Evolutionary conservation across 2,329 filamentous ascomycete genomes (phyloP), one percentile per base, ranked within the genome.

Genomic region (Salinomyces thailandicus): DNA sequence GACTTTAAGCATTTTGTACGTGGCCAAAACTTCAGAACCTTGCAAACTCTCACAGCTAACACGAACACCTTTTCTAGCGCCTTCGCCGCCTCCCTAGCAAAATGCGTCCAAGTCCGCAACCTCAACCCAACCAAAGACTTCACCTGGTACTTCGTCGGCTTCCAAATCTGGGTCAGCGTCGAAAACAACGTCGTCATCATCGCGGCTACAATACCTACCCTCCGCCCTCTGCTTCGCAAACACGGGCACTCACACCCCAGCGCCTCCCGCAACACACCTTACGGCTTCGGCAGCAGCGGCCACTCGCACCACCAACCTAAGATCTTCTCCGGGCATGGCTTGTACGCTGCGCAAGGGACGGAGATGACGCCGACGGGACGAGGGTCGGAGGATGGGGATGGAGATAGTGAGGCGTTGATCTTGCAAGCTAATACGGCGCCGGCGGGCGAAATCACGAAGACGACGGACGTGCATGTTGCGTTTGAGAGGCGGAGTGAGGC

Each of bases 181-280:
- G 44, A 47, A 32, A 43, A 33, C 32, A 39, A 40, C 20, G 36
- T 36, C n/a, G 42, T 47, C 5, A 37, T 42, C 19, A 36, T 45
- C 24, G 39, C 38, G 4, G 44, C 38, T 15, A 39, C 42, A 12
- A 34, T 45, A 0, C 35, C 44, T 5, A 35, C 39, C 9, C 35
- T 45, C 11, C 34, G 37, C 12, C 41, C 42, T 5, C 34, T 46
- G 4, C 33, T 42, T 7, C 30, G 30, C 9, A 30, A 30, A 11
- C 13, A 6, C 27, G 27, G 27, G 14, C 27, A 6, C 27, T 30
- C 9, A 15, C 27, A 11, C 9, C n/a, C n/a, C n/a, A n/a, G n/a
- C n/a, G n/a, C n/a, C n/a, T n/a, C n/a, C n/a, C n/a, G n/a, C n/a
- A n/a, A n/a, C n/a, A n/a, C n/a, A n/a, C n/a, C n/a, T n/a, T n/a